Percentiles rank a stretch among this genome's conserved stretches.
These are phyloP conservation scores for Bathelium albidoporum DNA, from an alignment of 495 filamentous ascomycete genomes.

Conservation along the genomic window DNA sequence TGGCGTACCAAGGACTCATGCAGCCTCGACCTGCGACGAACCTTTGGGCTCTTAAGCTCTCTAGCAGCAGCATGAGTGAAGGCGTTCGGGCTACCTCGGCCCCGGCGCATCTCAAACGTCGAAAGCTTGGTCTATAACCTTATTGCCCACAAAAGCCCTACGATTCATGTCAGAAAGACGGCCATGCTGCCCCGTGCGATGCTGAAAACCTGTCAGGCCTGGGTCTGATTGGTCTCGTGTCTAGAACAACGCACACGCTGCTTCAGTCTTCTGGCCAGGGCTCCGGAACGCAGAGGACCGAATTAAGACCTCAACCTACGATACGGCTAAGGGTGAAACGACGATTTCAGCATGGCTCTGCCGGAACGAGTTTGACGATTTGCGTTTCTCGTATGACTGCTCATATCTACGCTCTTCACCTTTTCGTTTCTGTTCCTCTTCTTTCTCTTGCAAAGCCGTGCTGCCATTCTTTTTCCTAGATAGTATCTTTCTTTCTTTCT, in stretches of 20 bases:
- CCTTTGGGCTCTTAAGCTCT: background rate
- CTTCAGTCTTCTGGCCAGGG: background rate
- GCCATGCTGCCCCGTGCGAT: background rate
- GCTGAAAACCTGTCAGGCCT: background rate
- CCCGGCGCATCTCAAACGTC: background rate
- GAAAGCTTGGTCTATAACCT: background rate
- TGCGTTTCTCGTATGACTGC: background rate
- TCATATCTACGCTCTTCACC: background rate
- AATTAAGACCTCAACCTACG: background rate
- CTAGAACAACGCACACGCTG: background rate
- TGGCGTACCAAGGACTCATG: too few species aligned
- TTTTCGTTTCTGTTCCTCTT: background rate
- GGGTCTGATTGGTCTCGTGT: background rate
- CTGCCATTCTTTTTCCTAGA: background rate
- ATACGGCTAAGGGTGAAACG: background rate
- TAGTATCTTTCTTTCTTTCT: background rate
- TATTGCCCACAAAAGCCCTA: background rate
- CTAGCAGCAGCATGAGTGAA: background rate
- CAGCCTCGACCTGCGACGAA: slow-evolving; percentile 12
- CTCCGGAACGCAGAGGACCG: background rate
- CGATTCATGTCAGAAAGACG: background rate
- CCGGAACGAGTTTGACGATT: background rate
- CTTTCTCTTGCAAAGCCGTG: background rate
- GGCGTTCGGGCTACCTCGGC: background rate
- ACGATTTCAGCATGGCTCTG: background rate